Conservation (phyloP, 140 eudicot species). For the Stevia rebaudiana region DNA sequence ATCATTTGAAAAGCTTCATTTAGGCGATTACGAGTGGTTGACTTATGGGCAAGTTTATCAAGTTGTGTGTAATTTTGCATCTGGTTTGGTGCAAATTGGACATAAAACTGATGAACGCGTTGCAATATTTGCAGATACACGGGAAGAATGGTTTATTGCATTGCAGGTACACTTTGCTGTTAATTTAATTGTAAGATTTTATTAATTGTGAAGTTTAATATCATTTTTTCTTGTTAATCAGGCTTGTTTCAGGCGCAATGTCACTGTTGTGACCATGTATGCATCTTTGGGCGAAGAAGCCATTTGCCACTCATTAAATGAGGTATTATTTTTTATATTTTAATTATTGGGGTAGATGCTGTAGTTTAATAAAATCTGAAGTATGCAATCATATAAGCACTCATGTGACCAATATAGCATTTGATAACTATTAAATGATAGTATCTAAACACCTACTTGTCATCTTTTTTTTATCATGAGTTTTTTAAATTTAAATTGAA, state of each 20-base stretch:
- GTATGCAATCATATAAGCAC: no score
- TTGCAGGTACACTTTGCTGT: conserved; percentile 50
- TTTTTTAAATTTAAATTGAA: not conserved
- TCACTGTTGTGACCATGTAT: conserved; percentile 90
- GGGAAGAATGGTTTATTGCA: conserved; percentile 95
- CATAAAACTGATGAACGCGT: conserved; percentile 76
- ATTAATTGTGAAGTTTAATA: conserved; percentile 4
- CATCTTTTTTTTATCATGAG: not conserved
- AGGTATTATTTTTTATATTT: conserved; percentile 42
- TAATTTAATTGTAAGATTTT: not conserved
- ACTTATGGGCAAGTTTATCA: conserved; percentile 66
- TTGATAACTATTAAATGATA: no score
- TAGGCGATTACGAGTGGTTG: conserved; percentile 91
- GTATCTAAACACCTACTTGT: not conserved
- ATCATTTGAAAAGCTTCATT: conserved; percentile 86
- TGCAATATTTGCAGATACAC: conserved; percentile 94
- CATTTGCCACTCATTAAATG: conserved; percentile 78
- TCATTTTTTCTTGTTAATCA: conserved; percentile 21
- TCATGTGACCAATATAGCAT: no score
- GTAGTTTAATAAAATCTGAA: not conserved
- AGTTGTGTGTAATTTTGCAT: conserved; percentile 64
- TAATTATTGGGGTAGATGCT: not conserved
- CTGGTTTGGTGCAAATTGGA: conserved; percentile 85
- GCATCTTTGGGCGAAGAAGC: conserved; percentile 99
- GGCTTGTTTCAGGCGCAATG: conserved; percentile 94